phyloP scores from a whole-genome alignment of 2,329 filamentous ascomycete species.

The Myriosclerotinia curreyana region DNA sequence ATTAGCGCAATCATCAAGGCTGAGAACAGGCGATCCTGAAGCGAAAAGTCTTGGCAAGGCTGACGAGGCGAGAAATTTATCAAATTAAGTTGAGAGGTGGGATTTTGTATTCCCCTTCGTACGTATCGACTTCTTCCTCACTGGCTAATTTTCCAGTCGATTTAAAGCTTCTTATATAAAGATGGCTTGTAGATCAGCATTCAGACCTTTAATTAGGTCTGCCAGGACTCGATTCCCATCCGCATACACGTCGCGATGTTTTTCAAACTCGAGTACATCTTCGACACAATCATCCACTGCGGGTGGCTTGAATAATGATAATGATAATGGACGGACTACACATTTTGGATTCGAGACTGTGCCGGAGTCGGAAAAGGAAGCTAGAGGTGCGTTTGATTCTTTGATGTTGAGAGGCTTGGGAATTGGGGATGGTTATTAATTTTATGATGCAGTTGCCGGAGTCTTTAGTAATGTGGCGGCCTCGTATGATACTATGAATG shows the following conservation, averaged over 20 bases:
- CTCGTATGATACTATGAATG: slow-evolving; percentile 96
- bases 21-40: no score
- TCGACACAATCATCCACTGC: slow-evolving; percentile 17
- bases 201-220: slow-evolving; percentile 30
- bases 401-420: no score
- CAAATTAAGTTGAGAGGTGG: neutral
- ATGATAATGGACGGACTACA: slow-evolving; percentile 35
- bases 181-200: slow-evolving; percentile 33
- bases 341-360: slow-evolving; percentile 41
- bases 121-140: neutral
- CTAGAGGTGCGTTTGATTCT: slow-evolving; percentile 35
- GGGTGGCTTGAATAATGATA: slow-evolving; percentile 31
- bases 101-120: neutral
- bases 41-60: slow-evolving; percentile 11
- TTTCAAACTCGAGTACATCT: slow-evolving; percentile 24
- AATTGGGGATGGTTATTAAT: neutral
- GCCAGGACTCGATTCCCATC: slow-evolving; percentile 26
- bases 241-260: slow-evolving; percentile 1
- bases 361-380: slow-evolving; percentile 39
- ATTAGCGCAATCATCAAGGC: neutral
- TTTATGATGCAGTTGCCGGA: slow-evolving; percentile 47
- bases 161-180: accelerated
- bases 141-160: neutral
- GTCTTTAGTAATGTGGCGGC: slow-evolving; percentile 93
- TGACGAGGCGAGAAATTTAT: slow-evolving; percentile 20